Evolutionary conservation across 371 early-diverging fungal species (phyloP).

Genomic region (Mucor plumbeus): DNA sequence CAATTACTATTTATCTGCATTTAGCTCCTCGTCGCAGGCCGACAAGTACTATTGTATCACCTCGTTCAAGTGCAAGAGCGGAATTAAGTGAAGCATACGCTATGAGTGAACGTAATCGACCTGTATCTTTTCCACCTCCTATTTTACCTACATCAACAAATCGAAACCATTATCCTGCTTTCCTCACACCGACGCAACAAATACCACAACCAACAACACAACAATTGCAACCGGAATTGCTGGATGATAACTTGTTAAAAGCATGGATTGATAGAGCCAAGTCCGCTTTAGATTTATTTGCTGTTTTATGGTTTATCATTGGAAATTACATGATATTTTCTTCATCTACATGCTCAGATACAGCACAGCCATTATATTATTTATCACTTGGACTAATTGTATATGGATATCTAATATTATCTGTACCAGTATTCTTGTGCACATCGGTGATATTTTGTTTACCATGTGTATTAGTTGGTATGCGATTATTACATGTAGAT

Average conservation of each 20-base stretch:
- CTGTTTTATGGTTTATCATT: slow-evolving; percentile 71
- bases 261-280: slow-evolving; percentile 35
- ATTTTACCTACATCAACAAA: slow-evolving; percentile 25
- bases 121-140: slow-evolving; percentile 33
- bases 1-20: slow-evolving; percentile 49
- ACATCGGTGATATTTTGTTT: slow-evolving; percentile 69
- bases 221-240: slow-evolving; percentile 1
- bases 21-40: slow-evolving; percentile 45
- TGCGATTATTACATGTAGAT: slow-evolving; percentile 64
- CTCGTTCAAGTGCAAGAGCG: slow-evolving; percentile 25
- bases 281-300: slow-evolving; percentile 58
- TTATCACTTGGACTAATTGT: slow-evolving; percentile 63
- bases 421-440: slow-evolving; percentile 68
- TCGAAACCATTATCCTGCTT: slow-evolving; percentile 26
- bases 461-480: slow-evolving; percentile 64
- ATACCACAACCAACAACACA: slow-evolving; percentile 12
- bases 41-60: slow-evolving; percentile 14
- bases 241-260: slow-evolving; percentile 19
- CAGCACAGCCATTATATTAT: slow-evolving; percentile 65
- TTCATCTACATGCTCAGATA: slow-evolving; percentile 51
- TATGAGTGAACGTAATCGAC: slow-evolving; percentile 37
- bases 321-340: slow-evolving; percentile 76
- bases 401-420: slow-evolving; percentile 70
- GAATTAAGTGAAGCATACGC: slow-evolving; percentile 46
- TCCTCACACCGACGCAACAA: slow-evolving; percentile 20